Base-by-base conservation (phyloP, 768 basidiomycete genomes). In the Hericium alpestre region DNA sequence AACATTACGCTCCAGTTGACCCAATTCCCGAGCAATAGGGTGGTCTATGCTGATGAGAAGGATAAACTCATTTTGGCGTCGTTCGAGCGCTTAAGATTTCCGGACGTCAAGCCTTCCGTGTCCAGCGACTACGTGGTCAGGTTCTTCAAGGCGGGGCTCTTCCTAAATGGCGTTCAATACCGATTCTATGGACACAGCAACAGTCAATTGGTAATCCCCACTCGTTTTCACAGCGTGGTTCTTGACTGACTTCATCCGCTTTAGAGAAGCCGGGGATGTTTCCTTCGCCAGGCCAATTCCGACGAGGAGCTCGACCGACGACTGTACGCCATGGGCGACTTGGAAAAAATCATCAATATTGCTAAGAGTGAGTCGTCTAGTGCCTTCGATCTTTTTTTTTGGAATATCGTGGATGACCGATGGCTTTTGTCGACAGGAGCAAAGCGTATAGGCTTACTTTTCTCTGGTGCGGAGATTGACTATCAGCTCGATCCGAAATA, bases 101-200 rank as follows among this genome's bases (percentile, higher is more conserved):
- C 78, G 2, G 80, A 81, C 18, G 72, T 74, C 16, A 74, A 75
- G 5, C 69, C 79, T 25, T 73, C 71, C 32, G 74, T 71, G 23
- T 75, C 74, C 5, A 67, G 74, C 49, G 82, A 84, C 12, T 86
- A 86, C 61, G 77, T 85, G 47, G 62, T 69, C 18, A 73, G 80
- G 37, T 64, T 86, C 58, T 72, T 85, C 67, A 77, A 75, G 58
- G 69, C 71, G 0, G 84, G 84, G 0, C 57, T 87, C 1, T 77
- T 76, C 61, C 62, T 84, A 61, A 85, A 86, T 59, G 74, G 72
- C 1, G 66, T 75, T 0, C 79, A 84, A 60, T 84, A 85, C 65
- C 78, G 84, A 2, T 86, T 86, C 65, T 86, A 84, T 58, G 80
- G 81, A 56, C 84, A 87, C 57, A 84, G 84, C 43, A 84, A 86